phyloP scores from a whole-genome alignment of 1,139 yeast species.

The Yamadazyma atmosphaerica region DNA sequence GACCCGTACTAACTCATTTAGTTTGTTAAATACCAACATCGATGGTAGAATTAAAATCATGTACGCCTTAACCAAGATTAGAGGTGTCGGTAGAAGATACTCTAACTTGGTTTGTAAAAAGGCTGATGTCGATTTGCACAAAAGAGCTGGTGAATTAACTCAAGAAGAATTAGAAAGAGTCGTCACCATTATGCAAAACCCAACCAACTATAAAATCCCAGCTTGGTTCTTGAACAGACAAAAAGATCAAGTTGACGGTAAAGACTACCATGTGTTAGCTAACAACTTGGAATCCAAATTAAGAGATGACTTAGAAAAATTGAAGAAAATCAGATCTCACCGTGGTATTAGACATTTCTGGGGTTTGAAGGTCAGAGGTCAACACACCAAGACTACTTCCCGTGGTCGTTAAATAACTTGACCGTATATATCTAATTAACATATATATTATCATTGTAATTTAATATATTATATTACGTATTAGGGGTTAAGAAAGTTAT shows the following conservation, averaged over 20 bases:
- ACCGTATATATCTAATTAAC: neutral
- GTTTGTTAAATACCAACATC: slow-evolving; percentile 99
- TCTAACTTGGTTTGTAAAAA: slow-evolving; percentile 99
- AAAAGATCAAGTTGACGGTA: slow-evolving; percentile 97
- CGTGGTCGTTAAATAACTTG: slow-evolving; percentile 62
- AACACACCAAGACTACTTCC: slow-evolving; percentile 99
- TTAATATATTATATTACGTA: slow-evolving; percentile 19
- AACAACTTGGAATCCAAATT: slow-evolving; percentile 98
- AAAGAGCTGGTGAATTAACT: slow-evolving; percentile 99
- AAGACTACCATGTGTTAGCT: slow-evolving; percentile 98
- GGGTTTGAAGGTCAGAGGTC: slow-evolving; percentile 98
- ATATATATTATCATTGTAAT: slow-evolving; percentile 18
- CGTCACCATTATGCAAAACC: slow-evolving; percentile 99
- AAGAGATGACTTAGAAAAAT: slow-evolving; percentile 99
- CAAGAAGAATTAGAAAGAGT: slow-evolving; percentile 99
- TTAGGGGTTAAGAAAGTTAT: too few species aligned
- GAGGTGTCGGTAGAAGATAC: slow-evolving; percentile 99
- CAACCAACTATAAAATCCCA: slow-evolving; percentile 98
- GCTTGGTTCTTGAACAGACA: slow-evolving; percentile 99
- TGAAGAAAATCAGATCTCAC: slow-evolving; percentile 99
- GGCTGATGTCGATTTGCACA: slow-evolving; percentile 97
- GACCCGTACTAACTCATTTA: slow-evolving; percentile 32
- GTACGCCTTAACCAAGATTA: slow-evolving; percentile 99
- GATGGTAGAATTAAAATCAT: slow-evolving; percentile 99
- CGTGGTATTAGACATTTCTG: slow-evolving; percentile 99